Base-by-base conservation (phyloP, 1,284 basidiomycete genomes). In the Heterobasidion irregulare region DNA sequence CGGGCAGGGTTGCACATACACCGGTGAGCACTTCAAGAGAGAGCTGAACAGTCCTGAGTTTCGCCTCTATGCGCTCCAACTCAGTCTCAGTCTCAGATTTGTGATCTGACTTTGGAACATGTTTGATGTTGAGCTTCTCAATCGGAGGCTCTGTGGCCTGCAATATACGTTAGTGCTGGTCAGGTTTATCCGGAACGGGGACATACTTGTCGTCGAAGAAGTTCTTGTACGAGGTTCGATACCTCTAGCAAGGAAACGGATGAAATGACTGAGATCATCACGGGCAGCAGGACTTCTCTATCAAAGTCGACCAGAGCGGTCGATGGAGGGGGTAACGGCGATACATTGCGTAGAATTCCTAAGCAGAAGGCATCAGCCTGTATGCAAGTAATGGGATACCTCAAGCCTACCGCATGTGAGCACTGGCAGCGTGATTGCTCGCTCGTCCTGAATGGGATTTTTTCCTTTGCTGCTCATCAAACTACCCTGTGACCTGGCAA, bases 11-110 rank as follows among this genome's bases (percentile, higher is more conserved):
- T n/a, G 92, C 92, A 65, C 91, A 95, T n/a, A 82, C 76, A 35
- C 86, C 86, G 0, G 92, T 94, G 60, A 96, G 70, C 53, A 96
- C 82, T 70, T 97, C 94, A 36, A 97, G 75, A 16, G 88, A 82
- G 38, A 94, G 77, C 59, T 89, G 85, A 8, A 92, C 76, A 2
- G 89, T 88, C 58, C 84, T 79, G 53, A 96, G 69, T 57, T 73
- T 80, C 12, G 77, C 72, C 69, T 97, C 94, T 44, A 93, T 72
- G n/a, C 74, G 72, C 57, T 89, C 86, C 6, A 96, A 77, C 64
- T 86, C 82, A 13, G 81, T 58, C 64, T 93, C 88, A 7, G 77
- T 76, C 0, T 75, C 65, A 2, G 86, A 79, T 65, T 81, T 86
- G 68, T 94, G 84, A 65, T 94, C 89, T 15, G 80, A 78, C 61